These are phyloP conservation scores for Euptelea pleiosperma DNA, from an alignment of 164 flowering plant species.

Conservation along the genomic window DNA sequence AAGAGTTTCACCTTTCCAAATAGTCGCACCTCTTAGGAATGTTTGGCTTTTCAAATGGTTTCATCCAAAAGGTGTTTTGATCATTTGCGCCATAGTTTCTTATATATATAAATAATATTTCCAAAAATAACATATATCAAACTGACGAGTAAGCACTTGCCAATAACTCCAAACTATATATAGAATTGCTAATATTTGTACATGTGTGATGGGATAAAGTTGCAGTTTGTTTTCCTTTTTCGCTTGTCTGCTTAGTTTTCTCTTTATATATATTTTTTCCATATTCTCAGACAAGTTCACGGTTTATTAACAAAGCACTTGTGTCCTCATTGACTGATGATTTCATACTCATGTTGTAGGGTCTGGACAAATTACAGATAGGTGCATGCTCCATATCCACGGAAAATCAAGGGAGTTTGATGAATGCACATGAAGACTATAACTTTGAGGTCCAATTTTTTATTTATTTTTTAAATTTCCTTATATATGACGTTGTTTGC, in stretches of 20 bases:
- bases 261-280: neutral
- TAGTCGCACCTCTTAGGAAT: too few relatives aligned
- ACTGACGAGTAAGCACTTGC: too few relatives aligned
- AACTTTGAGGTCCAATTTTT: conserved; percentile 37
- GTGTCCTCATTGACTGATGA: neutral
- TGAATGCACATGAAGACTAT: conserved; percentile 13
- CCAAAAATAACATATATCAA: too few relatives aligned
- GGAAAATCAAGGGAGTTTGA: conserved; percentile 16
- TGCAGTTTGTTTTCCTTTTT: neutral
- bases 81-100: too few relatives aligned
- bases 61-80: too few relatives aligned
- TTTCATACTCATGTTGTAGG: conserved; percentile 10
- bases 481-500: neutral
- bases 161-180: too few relatives aligned
- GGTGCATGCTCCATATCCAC: conserved; percentile 5
- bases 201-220: too few relatives aligned
- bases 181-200: too few relatives aligned
- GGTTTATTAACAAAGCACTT: neutral
- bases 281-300: neutral
- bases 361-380: conserved; percentile 17
- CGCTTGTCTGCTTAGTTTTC: neutral
- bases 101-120: too few relatives aligned
- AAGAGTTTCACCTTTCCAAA: too few relatives aligned
- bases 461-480: neutral
- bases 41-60: too few relatives aligned